These are phyloP conservation scores for Teratosphaeria viscida DNA, from an alignment of 2,329 filamentous ascomycete genomes.

Conservation along the genomic window DNA sequence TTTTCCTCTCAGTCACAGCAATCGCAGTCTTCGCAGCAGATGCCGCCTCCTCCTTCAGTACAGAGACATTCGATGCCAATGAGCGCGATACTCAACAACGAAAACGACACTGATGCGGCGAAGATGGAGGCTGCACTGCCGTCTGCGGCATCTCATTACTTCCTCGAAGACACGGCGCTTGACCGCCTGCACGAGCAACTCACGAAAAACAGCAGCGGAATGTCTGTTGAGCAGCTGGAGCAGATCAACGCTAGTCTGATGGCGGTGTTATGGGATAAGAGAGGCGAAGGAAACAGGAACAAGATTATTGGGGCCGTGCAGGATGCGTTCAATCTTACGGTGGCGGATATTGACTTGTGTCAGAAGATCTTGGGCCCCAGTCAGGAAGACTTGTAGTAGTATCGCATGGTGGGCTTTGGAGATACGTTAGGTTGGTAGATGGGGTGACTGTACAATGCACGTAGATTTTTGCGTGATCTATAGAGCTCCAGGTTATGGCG, in stretches of 20 bases:
- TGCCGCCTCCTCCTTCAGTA: constrained; percentile 14
- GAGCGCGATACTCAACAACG: constrained; percentile 33
- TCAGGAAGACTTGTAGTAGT: constrained; percentile 19
- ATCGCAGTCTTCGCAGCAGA: constrained; percentile 26
- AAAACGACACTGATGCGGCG: constrained; percentile 16
- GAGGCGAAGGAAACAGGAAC: constrained; percentile 74
- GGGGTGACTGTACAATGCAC: neutral
- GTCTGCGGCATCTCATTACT: neutral
- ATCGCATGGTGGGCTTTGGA: neutral
- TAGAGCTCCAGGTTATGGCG: neutral
- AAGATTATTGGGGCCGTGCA: constrained; percentile 55
- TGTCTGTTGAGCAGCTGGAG: constrained; percentile 86
- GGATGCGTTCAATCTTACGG: constrained; percentile 64
- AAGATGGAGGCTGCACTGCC: neutral
- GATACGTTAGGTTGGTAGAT: neutral
- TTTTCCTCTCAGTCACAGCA: constrained; percentile 20
- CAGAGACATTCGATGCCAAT: constrained; percentile 2
- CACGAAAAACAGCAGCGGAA: constrained; percentile 59
- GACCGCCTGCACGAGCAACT: constrained; percentile 52
- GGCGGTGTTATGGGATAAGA: constrained; percentile 74
- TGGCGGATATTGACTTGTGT: constrained; percentile 54
- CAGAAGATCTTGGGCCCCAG: constrained; percentile 33
- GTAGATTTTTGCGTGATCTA: neutral
- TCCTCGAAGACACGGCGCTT: constrained; percentile 26
- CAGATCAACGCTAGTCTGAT: constrained; percentile 86